These are phyloP conservation scores for Mycena haematopus DNA, from an alignment of 768 basidiomycete genomes.

Conservation along the genomic window DNA sequence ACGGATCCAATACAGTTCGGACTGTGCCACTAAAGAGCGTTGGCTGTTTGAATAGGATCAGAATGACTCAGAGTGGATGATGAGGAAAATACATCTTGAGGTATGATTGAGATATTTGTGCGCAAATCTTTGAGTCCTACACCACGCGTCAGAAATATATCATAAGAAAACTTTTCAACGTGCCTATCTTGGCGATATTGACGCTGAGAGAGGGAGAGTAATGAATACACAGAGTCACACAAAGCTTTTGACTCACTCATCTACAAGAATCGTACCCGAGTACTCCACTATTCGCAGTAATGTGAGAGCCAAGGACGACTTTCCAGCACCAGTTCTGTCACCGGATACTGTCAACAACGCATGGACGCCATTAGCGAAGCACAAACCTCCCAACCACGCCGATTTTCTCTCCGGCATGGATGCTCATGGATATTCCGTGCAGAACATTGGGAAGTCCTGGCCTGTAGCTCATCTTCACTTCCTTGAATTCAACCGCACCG, in stretches of 20 bases:
- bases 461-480: conserved; percentile 67
- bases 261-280: conserved; percentile 66
- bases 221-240: not conserved
- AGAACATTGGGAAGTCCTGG: conserved; percentile 69
- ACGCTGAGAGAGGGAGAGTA: conserved; percentile 43
- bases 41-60: conserved; percentile 43
- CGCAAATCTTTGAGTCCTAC: conserved; percentile 59
- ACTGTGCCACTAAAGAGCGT: conserved; percentile 66
- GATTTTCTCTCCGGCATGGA: no score
- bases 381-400: no score
- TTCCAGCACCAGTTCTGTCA: conserved; percentile 66
- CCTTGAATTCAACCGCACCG: conserved; percentile 58
- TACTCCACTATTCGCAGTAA: conserved; percentile 76
- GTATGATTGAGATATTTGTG: conserved; percentile 66
- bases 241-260: conserved; percentile 49
- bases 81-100: conserved; percentile 54
- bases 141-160: no score
- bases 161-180: not conserved
- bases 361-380: no score
- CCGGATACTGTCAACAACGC: conserved; percentile 42
- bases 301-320: conserved; percentile 67
- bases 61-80: not conserved
- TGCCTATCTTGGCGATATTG: conserved; percentile 72
- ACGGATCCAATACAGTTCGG: conserved; percentile 65
- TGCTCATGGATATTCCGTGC: no score